A percentile compares a stretch with the other conserved stretches of the same genome.
Evolutionary conservation across 192 early-diverging fungal genomes (phyloP).

Genomic region (Coemansia sp.): DNA sequence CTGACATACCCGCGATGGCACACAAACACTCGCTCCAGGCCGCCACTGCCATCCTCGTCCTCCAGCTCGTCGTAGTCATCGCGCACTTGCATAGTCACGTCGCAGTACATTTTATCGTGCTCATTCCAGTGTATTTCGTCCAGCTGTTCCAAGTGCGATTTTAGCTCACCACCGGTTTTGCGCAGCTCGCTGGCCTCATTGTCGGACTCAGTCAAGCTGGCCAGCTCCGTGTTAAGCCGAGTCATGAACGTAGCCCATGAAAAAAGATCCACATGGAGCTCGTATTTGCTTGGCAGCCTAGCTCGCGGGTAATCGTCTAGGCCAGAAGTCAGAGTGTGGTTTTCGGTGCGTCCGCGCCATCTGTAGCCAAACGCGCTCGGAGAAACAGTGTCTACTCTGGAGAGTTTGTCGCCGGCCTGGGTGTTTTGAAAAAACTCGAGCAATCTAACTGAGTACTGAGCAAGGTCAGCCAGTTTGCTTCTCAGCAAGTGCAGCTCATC

Average conservation of each 20-base stretch:
- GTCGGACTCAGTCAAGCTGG: no score
- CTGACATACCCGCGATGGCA: slow-evolving; percentile 55
- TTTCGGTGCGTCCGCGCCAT: slow-evolving; percentile 81
- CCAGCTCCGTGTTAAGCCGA: slow-evolving; percentile 5
- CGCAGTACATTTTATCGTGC: slow-evolving; percentile 41
- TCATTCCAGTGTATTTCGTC: slow-evolving; percentile 41
- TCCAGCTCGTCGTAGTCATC: slow-evolving; percentile 45
- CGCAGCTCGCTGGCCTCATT: no score
- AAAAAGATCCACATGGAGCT: slow-evolving; percentile 38
- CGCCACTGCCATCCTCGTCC: slow-evolving; percentile 9
- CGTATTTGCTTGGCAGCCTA: slow-evolving; percentile 55
- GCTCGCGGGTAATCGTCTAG: slow-evolving; percentile 93
- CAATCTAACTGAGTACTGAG: slow-evolving; percentile 62
- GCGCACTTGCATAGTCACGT: slow-evolving; percentile 18
- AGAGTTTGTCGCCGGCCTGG: slow-evolving; percentile 70
- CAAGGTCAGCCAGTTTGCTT: slow-evolving; percentile 32
- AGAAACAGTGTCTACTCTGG: slow-evolving; percentile 41
- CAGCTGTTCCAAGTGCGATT: slow-evolving; percentile 12
- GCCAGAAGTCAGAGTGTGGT: slow-evolving; percentile 85
- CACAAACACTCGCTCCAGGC: slow-evolving; percentile 30
- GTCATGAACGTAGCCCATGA: slow-evolving; percentile 34
- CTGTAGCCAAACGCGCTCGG: slow-evolving; percentile 68
- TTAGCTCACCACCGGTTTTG: background rate
- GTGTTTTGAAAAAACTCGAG: slow-evolving; percentile 78
- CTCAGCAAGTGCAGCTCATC: background rate